phyloP scores from a whole-genome alignment of 331 rosid genomes.

The Arachis monticola region DNA sequence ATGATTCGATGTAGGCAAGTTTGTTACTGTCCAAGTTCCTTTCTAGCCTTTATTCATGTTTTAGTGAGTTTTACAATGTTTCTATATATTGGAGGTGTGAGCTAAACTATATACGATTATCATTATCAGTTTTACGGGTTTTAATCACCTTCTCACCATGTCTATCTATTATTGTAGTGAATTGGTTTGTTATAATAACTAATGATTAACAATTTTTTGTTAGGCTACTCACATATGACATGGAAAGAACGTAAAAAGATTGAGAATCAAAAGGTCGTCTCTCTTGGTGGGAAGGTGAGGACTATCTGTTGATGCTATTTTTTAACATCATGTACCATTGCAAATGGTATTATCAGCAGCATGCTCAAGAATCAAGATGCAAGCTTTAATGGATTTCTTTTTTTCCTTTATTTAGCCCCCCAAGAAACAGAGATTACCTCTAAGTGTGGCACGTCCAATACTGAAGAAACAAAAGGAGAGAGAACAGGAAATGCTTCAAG shows the following conservation, averaged over 20 bases:
- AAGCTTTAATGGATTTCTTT: background rate
- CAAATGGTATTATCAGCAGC: constrained; percentile 17
- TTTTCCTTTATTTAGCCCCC: constrained; percentile 53
- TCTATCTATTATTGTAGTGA: background rate
- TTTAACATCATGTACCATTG: constrained; percentile 21
- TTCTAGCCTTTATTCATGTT: background rate
- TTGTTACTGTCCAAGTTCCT: background rate
- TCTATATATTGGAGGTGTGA: background rate
- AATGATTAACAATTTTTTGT: constrained; percentile 31
- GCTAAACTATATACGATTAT: background rate
- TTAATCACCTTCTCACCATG: background rate
- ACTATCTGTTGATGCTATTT: constrained; percentile 25
- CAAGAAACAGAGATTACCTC: constrained; percentile 75
- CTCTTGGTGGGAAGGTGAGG: constrained; percentile 87
- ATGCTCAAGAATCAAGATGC: background rate
- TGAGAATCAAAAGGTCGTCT: constrained; percentile 68
- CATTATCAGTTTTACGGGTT: background rate
- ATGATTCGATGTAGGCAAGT: background rate
- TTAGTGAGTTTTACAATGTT: background rate
- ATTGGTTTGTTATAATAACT: constrained; percentile 19
- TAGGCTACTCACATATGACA: constrained; percentile 76
- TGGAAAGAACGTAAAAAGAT: constrained; percentile 83
- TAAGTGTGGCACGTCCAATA: constrained; percentile 79
- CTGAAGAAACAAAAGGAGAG: constrained; percentile 88
- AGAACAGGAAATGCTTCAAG: constrained; percentile 74